Base-by-base conservation (phyloP, 768 basidiomycete genomes). In the Porpolomopsis calyptriformis region DNA sequence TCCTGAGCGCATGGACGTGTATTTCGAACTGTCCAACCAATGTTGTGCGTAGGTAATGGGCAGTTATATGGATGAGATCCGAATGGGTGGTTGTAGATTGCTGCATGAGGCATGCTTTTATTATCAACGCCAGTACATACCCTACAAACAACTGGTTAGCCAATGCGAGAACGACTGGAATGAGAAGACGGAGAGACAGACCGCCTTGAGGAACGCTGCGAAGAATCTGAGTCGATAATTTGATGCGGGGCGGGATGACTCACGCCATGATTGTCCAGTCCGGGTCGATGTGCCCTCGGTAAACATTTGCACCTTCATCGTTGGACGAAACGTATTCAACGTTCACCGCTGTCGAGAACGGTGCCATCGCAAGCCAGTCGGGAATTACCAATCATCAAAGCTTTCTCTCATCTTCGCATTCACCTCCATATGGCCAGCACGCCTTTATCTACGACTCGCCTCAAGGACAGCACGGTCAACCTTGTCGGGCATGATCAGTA, bases 11-110 rank as follows among this genome's bases (percentile, higher is more conserved):
- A 4, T 63, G 66, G 1, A 83, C 62, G 38, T 60, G 70, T 9
- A 82, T 68, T 40, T 72, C 68, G 50, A 73, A 77, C 2, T 63
- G 50, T 4, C 60, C 64, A 4, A 64, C 47, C 6, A 60, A 58
- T 0, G 76, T 68, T 1, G 74, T 60, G 18, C 67, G 65, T 31
- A 81, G 63, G 54, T 69, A 85, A 53, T 82, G 75, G 2, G 76
- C 75, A 12, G 73, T 77, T 40, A 80, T 59, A 56, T 82, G 74
- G 36, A 82, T 63, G 14, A 75, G 76, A 51, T 83, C 80, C 14
- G 54, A 60, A 56, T 80, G 79, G 10, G 53, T 19, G 7, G 73
- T 70, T 2, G 56, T 48, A 1, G 66, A 60, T 57, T 82, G 80
- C 46, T 73, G 59, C 41, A 68, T 63, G 6, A 76, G 65, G 47